Evolutionary conservation across 805 yeast species (phyloP).

Genomic region (Kregervanrija delftensis): DNA sequence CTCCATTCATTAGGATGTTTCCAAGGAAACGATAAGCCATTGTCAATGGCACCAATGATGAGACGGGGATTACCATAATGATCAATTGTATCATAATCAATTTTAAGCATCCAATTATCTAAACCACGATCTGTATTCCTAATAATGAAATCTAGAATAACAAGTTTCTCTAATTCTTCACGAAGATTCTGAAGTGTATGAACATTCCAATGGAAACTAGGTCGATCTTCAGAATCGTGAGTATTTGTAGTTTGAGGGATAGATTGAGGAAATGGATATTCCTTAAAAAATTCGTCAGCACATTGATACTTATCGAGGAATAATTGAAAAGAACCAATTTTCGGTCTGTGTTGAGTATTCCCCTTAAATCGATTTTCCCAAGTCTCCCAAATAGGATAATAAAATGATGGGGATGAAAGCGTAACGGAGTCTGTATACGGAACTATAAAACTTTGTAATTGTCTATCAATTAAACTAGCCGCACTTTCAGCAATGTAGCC

Average conservation of each 20-base stretch:
- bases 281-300: slow-evolving; percentile 52
- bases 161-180: slow-evolving; percentile 59
- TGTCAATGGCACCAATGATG: slow-evolving; percentile 66
- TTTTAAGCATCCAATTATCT: slow-evolving; percentile 72
- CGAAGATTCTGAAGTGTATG: slow-evolving; percentile 43
- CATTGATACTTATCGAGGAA: slow-evolving; percentile 52
- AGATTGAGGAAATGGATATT: slow-evolving; percentile 43
- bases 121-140: slow-evolving; percentile 69
- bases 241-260: neutral
- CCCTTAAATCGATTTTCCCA: slow-evolving; percentile 14
- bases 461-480: slow-evolving; percentile 58
- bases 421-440: slow-evolving; percentile 58
- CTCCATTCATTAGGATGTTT: slow-evolving; percentile 80
- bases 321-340: slow-evolving; percentile 63
- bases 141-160: slow-evolving; percentile 64
- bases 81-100: slow-evolving; percentile 34
- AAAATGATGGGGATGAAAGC: slow-evolving; percentile 42
- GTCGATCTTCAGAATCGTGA: slow-evolving; percentile 1
- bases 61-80: slow-evolving; percentile 29
- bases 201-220: slow-evolving; percentile 47
- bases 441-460: slow-evolving; percentile 51
- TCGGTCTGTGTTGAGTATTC: slow-evolving; percentile 29
- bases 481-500: slow-evolving; percentile 72
- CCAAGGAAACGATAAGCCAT: slow-evolving; percentile 74
- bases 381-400: slow-evolving; percentile 45